Conservation (phyloP, 2,329 filamentous ascomycete genomes). For the Colletotrichum chlorophyti region DNA sequence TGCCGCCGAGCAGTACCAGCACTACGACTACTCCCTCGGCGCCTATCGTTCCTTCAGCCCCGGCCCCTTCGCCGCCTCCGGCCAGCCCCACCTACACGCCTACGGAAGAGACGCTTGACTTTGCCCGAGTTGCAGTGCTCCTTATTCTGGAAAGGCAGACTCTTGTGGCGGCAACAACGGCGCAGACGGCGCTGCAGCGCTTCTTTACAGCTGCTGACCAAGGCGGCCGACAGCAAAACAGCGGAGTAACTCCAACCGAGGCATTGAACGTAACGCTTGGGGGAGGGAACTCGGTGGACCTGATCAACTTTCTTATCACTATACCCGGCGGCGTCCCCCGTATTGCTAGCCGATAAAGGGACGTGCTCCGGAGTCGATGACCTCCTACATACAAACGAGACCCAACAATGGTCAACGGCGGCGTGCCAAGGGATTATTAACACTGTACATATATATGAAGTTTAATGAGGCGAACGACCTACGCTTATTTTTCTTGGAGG, state of each 20-base stretch:
- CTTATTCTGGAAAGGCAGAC: constrained; percentile 65
- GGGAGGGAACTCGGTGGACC: constrained; percentile 54
- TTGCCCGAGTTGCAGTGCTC: constrained; percentile 67
- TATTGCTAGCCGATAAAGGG: constrained; percentile 27
- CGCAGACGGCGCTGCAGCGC: constrained; percentile 60
- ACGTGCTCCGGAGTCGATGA: no score
- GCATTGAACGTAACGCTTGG: constrained; percentile 51
- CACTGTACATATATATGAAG: constrained; percentile 22
- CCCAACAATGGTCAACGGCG: constrained; percentile 15
- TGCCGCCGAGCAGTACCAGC: constrained; percentile 29
- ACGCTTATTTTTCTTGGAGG: neutral
- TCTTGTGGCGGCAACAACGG: constrained; percentile 56
- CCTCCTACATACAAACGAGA: constrained; percentile 30
- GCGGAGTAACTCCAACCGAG: constrained; percentile 38
- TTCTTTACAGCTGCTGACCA: constrained; percentile 56
- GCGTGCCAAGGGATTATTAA: constrained; percentile 13
- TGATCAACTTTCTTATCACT: constrained; percentile 55
- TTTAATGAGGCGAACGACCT: constrained; percentile 23
- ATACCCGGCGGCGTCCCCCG: constrained; percentile 29
- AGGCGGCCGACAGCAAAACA: constrained; percentile 37
- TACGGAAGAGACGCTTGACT: constrained; percentile 66
- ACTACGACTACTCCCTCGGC: constrained; percentile 15
- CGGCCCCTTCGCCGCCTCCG: constrained; percentile 11
- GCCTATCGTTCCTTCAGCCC: constrained; percentile 6
- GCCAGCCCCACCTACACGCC: constrained; percentile 50